Evolutionary conservation across 345 rosid genomes (phyloP).

Genomic region (Anacardium occidentale): DNA sequence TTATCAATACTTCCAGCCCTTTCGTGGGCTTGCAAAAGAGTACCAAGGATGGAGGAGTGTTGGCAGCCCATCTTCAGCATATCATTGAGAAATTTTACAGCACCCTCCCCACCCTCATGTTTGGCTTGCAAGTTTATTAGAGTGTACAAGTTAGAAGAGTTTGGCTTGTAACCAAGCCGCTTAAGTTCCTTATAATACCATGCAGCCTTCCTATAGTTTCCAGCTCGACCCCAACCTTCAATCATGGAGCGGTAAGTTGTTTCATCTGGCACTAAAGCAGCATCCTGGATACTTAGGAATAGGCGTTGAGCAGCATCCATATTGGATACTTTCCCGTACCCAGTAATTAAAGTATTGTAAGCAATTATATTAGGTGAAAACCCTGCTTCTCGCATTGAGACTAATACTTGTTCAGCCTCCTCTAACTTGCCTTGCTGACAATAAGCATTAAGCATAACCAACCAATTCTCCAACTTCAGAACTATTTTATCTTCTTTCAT

Average conservation of each 20-base stretch:
- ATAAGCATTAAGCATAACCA: slow-evolving; percentile 80
- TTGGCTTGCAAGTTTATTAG: slow-evolving; percentile 71
- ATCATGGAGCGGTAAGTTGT: slow-evolving; percentile 87
- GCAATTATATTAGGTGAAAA: slow-evolving; percentile 65
- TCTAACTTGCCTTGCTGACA: slow-evolving; percentile 78
- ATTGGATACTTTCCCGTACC: slow-evolving; percentile 72
- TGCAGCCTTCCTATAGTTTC: slow-evolving; percentile 46
- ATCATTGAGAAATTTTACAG: slow-evolving; percentile 57
- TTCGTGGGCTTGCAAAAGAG: slow-evolving; percentile 72
- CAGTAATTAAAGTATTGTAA: slow-evolving; percentile 72
- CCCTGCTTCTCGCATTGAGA: slow-evolving; percentile 55
- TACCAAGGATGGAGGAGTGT: slow-evolving; percentile 63
- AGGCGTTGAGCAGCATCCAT: slow-evolving; percentile 65
- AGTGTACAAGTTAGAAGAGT: slow-evolving; percentile 76
- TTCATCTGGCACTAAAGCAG: slow-evolving; percentile 73
- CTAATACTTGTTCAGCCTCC: slow-evolving; percentile 59
- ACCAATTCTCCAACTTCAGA: slow-evolving; percentile 69
- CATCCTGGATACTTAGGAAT: slow-evolving; percentile 40
- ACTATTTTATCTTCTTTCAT: slow-evolving; percentile 56
- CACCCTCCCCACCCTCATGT: slow-evolving; percentile 66
- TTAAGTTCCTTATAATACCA: slow-evolving; percentile 62
- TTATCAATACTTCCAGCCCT: slow-evolving; percentile 55
- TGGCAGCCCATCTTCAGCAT: slow-evolving; percentile 72
- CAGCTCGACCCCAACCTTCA: slow-evolving; percentile 91
- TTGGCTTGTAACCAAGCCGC: slow-evolving; percentile 67